Conservation (phyloP, 2,329 filamentous ascomycete species). For the Rutstroemia sp. region DNA sequence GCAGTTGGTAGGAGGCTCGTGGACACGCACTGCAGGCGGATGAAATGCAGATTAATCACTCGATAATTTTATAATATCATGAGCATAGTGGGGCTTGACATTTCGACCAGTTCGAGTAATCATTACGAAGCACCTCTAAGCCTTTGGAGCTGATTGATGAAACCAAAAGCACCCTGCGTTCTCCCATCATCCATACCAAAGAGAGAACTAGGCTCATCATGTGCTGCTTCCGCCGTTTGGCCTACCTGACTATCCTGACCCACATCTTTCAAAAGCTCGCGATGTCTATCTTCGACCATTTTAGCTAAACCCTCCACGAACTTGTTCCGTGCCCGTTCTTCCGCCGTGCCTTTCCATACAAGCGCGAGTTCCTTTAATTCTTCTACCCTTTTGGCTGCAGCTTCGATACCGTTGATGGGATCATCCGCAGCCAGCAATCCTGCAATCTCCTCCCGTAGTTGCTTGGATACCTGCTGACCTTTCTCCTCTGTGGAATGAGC, state of each 20-base stretch:
- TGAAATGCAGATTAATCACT: too few relatives aligned
- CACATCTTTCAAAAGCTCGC: slow-evolving; percentile 27
- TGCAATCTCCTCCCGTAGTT: slow-evolving; percentile 64
- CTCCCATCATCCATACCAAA: slow-evolving; percentile 17
- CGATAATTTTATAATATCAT: too few relatives aligned
- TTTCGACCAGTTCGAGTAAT: too few relatives aligned
- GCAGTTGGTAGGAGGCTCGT: too few relatives aligned
- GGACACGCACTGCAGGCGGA: too few relatives aligned
- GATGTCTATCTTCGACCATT: slow-evolving; percentile 67
- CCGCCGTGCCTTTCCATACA: slow-evolving; percentile 95
- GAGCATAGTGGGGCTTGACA: too few relatives aligned
- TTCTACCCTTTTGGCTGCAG: slow-evolving; percentile 66
- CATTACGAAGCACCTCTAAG: slow-evolving; percentile 26
- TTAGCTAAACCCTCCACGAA: slow-evolving; percentile 78
- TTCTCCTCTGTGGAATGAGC: slow-evolving; percentile 74
- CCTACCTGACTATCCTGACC: slow-evolving; percentile 23
- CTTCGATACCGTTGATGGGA: slow-evolving; percentile 60
- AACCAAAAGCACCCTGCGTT: slow-evolving; percentile 28
- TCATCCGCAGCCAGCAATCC: slow-evolving; percentile 55
- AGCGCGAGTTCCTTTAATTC: slow-evolving; percentile 65
- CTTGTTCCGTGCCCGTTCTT: slow-evolving; percentile 76
- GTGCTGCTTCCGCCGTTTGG: slow-evolving; percentile 21
- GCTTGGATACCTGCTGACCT: slow-evolving; percentile 70
- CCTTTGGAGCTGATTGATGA: slow-evolving; percentile 31
- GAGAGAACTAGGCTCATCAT: slow-evolving; percentile 15